Evolutionary conservation across 352 stramenopile genomes (phyloP).

Genomic region (Globisporangium paroecandrum): DNA sequence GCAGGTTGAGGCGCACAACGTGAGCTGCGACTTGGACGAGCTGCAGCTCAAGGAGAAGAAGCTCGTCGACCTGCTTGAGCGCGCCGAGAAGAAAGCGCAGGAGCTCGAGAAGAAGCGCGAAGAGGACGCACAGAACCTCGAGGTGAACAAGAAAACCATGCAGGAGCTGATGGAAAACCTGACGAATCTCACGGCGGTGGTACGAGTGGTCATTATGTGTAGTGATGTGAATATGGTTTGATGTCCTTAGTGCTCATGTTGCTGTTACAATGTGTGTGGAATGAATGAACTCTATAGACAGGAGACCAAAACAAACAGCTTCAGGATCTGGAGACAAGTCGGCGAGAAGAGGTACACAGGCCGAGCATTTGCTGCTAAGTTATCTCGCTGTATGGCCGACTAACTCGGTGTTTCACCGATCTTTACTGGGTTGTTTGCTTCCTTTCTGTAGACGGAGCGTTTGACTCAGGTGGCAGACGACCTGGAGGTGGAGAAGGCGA

Average conservation of each 20-base stretch:
- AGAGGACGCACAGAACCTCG: conserved; percentile 27
- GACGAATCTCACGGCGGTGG: conserved; percentile 55
- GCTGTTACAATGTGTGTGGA: background rate
- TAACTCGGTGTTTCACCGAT: background rate
- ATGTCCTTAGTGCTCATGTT: background rate
- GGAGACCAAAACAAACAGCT: conserved; percentile 64
- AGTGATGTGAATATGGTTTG: conserved; percentile 1
- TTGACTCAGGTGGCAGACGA: conserved; percentile 29
- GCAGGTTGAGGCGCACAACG: conserved; percentile 23
- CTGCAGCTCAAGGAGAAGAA: conserved; percentile 31
- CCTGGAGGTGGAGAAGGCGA: conserved; percentile 36
- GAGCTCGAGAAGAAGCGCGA: conserved; percentile 28
- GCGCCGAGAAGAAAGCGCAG: conserved; percentile 19
- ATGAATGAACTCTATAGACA: conserved; percentile 27
- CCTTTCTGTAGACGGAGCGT: conserved; percentile 24
- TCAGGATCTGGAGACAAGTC: conserved; percentile 46
- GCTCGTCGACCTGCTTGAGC: conserved; percentile 23
- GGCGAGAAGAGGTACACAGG: conserved; percentile 36
- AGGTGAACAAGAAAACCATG: conserved; percentile 55
- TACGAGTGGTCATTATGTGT: conserved; percentile 10
- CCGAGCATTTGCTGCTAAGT: background rate
- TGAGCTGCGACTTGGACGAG: conserved; percentile 11
- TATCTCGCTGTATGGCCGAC: background rate
- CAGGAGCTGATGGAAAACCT: conserved; percentile 67
- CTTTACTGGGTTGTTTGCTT: background rate